Percentiles rank a stretch among this genome's conserved stretches.
Conservation (phyloP, 148 eudicot genomes). For the Silene uniflora region DNA sequence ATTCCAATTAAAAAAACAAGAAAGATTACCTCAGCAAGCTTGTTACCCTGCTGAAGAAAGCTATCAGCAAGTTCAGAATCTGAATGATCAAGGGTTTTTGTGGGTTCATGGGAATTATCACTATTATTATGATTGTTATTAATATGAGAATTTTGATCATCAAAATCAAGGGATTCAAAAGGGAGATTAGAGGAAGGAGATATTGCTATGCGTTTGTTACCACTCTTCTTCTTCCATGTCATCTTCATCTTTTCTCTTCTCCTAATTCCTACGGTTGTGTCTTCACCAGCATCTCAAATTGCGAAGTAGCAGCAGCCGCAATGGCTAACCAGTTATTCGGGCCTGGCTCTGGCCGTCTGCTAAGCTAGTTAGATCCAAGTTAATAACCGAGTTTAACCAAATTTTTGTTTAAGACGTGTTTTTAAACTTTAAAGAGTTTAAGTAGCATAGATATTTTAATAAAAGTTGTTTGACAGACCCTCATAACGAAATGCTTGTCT, state of each 20-base stretch:
- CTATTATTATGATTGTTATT: not conserved
- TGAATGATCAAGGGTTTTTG: constrained; percentile 22
- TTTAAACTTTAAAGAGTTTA: no score
- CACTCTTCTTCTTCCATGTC: constrained; percentile 55
- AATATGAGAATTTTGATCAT: not conserved
- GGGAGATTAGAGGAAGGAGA: constrained; percentile 39
- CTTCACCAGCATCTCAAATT: no score
- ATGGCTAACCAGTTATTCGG: no score
- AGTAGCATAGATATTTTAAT: no score
- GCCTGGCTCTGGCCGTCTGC: no score
- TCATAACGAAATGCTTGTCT: no score
- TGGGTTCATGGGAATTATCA: not conserved
- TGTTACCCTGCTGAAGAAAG: constrained; percentile 52
- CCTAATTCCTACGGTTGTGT: no score
- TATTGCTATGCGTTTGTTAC: constrained; percentile 30
- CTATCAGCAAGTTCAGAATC: constrained; percentile 36
- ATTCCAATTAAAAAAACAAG: not conserved
- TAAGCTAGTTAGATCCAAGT: no score
- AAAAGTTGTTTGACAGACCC: no score
- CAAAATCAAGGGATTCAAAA: constrained; percentile 28
- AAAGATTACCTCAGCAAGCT: constrained; percentile 53
- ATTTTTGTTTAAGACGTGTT: no score
- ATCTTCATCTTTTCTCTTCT: constrained; percentile 44
- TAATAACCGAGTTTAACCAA: no score
- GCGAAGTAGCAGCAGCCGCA: no score